Base-by-base conservation (phyloP, 2,329 filamentous ascomycete species). In the Leptographium flavum region DNA sequence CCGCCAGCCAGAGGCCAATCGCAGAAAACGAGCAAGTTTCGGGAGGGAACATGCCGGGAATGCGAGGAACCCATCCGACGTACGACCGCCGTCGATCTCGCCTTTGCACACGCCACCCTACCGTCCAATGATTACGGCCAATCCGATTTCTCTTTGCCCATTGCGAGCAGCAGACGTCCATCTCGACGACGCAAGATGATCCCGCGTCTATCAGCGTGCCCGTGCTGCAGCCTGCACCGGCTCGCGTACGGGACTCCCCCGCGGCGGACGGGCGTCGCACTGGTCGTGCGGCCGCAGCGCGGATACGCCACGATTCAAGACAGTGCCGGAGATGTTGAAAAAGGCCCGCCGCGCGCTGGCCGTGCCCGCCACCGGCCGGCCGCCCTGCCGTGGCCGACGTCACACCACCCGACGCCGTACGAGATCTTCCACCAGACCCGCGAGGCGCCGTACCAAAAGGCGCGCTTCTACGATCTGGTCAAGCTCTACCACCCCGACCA, bases 401-500 rank as follows among this genome's bases (percentile, higher is more conserved):
- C 59, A 6, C 49, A 57, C 19, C 57, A 69, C 35, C 85, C 84
- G 1, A 90, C 88, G 0, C 92, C 92, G 1, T 96, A 98, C 65
- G 85, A 96, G 57, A 85, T 98, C 58, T 80, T 96, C 56, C 69
- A 74, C 49, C 61, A 67, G 40, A 55, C 61, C 44, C 61, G 63
- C 28, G 67, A 68, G 47, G 78, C 76, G 14, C 73, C 78, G 2
- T 96, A 98, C 62, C 81, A 76, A 50, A 96, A 98, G 63, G 66
- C 71, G 37, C 78, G 78, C 48, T 98, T 87, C 70, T 92, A 93
- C 62, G 75, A 90, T 57, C 76, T 98, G 43, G 92, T 94, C 47
- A 98, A 96, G 67, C 70, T 93, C 39, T 98, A 98, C 65, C 92
- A 98, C 58, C 92, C 92, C 0, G 92, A 98, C 61, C 76, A 74